Percentiles rank a stretch among this genome's conserved stretches.
phyloP scores from a whole-genome alignment of 2,329 filamentous ascomycete genomes.

The Fusarium penzigii region DNA sequence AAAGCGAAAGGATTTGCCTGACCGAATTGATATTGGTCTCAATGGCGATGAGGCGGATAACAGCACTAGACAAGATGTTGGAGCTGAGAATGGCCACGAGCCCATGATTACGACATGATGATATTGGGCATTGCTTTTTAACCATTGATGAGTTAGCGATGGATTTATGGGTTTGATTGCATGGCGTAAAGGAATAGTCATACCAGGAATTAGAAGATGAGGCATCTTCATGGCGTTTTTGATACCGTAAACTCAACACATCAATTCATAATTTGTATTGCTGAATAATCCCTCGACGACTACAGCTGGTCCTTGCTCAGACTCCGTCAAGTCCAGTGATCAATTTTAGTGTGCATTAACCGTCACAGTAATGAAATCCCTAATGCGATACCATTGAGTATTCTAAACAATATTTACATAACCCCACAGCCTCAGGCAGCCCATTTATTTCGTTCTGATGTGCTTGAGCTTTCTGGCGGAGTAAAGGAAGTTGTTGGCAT shows the following conservation, averaged over 20 bases:
- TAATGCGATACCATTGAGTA: conserved; percentile 14
- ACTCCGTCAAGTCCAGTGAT: background rate
- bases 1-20: conserved; percentile 33
- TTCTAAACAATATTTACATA: conserved; percentile 32
- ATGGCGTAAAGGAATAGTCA: conserved; percentile 24
- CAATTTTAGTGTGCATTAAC: background rate
- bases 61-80: conserved; percentile 21
- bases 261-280: background rate
- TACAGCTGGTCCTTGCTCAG: no score
- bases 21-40: conserved; percentile 39
- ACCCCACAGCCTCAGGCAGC: conserved; percentile 5
- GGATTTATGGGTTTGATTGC: conserved; percentile 8
- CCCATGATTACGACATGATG: conserved; percentile 54
- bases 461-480: conserved; percentile 84
- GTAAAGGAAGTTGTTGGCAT: conserved; percentile 95
- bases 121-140: conserved; percentile 11
- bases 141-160: conserved; percentile 18
- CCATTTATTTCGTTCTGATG: conserved; percentile 72
- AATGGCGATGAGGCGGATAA: conserved; percentile 37
- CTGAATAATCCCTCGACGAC: no score
- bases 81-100: conserved; percentile 46
- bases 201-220: conserved; percentile 13
- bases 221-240: conserved; percentile 18
- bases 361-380: no score
- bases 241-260: background rate